A percentile compares a stretch with the other conserved stretches of the same genome.
phyloP scores from a whole-genome alignment of 2,329 filamentous ascomycete species.

The Colletotrichum tanaceti region DNA sequence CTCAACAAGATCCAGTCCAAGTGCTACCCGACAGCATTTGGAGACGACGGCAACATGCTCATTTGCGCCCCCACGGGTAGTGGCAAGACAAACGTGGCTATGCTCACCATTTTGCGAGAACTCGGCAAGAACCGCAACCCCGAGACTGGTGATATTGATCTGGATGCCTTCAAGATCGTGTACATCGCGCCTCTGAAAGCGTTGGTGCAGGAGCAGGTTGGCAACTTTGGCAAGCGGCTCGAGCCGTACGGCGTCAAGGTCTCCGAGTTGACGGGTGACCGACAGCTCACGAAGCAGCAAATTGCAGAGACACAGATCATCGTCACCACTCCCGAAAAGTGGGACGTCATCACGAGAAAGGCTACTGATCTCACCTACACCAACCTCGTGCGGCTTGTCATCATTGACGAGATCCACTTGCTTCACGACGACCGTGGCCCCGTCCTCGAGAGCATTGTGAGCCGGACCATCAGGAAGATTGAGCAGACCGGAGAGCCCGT shows the following conservation, averaged over 20 bases:
- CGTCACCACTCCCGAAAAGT: slow-evolving; percentile 98
- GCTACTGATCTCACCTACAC: slow-evolving; percentile 97
- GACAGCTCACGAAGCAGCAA: slow-evolving; percentile 97
- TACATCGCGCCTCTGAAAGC: slow-evolving; percentile 98
- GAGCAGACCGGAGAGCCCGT: slow-evolving; percentile 96
- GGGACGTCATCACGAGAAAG: slow-evolving; percentile 98
- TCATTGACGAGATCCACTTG: slow-evolving; percentile 98
- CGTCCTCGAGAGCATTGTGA: slow-evolving; percentile 96
- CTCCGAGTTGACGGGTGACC: slow-evolving; percentile 95
- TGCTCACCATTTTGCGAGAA: slow-evolving; percentile 95
- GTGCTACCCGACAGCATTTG: slow-evolving; percentile 90
- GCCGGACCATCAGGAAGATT: slow-evolving; percentile 89
- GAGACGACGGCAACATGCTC: slow-evolving; percentile 96
- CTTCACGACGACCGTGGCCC: slow-evolving; percentile 97
- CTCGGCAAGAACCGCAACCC: slow-evolving; percentile 95
- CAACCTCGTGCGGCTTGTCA: slow-evolving; percentile 92
- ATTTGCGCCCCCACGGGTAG: slow-evolving; percentile 97
- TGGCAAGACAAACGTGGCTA: slow-evolving; percentile 98
- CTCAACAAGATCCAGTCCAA: slow-evolving; percentile 96
- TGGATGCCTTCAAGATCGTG: slow-evolving; percentile 98
- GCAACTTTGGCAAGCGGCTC: slow-evolving; percentile 93
- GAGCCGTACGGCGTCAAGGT: slow-evolving; percentile 93
- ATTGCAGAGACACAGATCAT: slow-evolving; percentile 98
- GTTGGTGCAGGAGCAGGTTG: slow-evolving; percentile 96
- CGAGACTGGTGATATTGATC: slow-evolving; percentile 89